Percentiles rank a stretch among this genome's conserved stretches.
Evolutionary conservation across 495 filamentous ascomycete genomes (phyloP).

Genomic region (Podospora pseudocomata): DNA sequence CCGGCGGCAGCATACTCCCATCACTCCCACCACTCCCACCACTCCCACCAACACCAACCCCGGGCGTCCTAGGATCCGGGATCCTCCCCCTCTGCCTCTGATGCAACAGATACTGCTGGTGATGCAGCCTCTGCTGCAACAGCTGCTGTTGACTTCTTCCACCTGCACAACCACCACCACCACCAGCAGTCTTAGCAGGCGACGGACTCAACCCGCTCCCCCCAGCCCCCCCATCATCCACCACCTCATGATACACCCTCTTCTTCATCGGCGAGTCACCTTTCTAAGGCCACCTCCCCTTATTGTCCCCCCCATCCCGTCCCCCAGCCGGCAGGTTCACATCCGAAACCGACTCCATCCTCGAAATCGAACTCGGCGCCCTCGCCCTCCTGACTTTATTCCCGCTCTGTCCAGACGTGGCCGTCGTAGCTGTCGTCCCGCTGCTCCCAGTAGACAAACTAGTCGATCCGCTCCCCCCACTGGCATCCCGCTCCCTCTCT

Average conservation of each 20-base stretch:
- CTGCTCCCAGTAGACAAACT: conserved; percentile 4
- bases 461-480: conserved; percentile 4
- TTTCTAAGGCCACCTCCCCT: neutral
- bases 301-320: neutral
- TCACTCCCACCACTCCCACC: neutral
- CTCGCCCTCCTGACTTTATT: conserved; percentile 21
- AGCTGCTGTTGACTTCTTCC: conserved; percentile 20
- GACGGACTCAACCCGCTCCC: neutral
- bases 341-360: neutral
- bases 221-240: neutral
- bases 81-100: neutral
- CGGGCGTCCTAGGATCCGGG: no score
- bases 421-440: conserved; percentile 12
- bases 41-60: no score
- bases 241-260: neutral
- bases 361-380: conserved; percentile 27
- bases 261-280: neutral
- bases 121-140: neutral
- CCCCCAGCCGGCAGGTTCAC: neutral
- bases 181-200: neutral
- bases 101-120: neutral
- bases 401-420: conserved; percentile 5
- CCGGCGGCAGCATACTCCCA: neutral
- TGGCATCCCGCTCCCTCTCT: conserved; percentile 4
- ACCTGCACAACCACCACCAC: neutral